Conservation (phyloP, 768 basidiomycete species). For the Boletus coccyginus region DNA sequence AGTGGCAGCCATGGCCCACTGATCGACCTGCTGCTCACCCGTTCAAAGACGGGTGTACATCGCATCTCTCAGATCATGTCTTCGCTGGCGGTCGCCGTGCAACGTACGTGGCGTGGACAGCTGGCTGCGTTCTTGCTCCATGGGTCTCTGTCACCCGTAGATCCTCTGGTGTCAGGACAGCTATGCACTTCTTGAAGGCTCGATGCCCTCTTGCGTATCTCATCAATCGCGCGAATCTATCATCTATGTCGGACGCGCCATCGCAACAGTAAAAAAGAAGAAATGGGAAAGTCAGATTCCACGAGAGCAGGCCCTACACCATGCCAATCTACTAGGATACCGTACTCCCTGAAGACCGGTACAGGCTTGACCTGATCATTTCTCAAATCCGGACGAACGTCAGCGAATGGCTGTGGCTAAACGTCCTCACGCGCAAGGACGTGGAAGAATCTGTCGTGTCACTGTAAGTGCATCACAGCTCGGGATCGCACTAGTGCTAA, state of each 20-base stretch:
- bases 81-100: slow-evolving; percentile 70
- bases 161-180: slow-evolving; percentile 66
- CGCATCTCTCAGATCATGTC: slow-evolving; percentile 70
- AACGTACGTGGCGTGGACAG: slow-evolving; percentile 81
- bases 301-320: slow-evolving; percentile 57
- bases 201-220: slow-evolving; percentile 76
- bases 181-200: slow-evolving; percentile 58
- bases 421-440: slow-evolving; percentile 79
- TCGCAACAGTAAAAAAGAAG: slow-evolving; percentile 77
- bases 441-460: slow-evolving; percentile 84
- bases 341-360: slow-evolving; percentile 72
- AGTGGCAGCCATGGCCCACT: slow-evolving; percentile 70
- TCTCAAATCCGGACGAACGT: slow-evolving; percentile 74
- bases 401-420: slow-evolving; percentile 93
- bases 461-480: slow-evolving; percentile 49
- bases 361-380: slow-evolving; percentile 73
- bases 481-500: slow-evolving; percentile 4
- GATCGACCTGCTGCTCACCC: slow-evolving; percentile 72
- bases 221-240: slow-evolving; percentile 75
- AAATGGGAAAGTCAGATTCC: slow-evolving; percentile 81
- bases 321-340: slow-evolving; percentile 62
- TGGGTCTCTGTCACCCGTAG: slow-evolving; percentile 57
- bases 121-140: slow-evolving; percentile 81
- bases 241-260: slow-evolving; percentile 81
- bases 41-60: slow-evolving; percentile 76